A percentile compares a stretch with the other conserved stretches of the same genome.
Conservation (phyloP, 352 stramenopile species). For the Pythium brachiatum region DNA sequence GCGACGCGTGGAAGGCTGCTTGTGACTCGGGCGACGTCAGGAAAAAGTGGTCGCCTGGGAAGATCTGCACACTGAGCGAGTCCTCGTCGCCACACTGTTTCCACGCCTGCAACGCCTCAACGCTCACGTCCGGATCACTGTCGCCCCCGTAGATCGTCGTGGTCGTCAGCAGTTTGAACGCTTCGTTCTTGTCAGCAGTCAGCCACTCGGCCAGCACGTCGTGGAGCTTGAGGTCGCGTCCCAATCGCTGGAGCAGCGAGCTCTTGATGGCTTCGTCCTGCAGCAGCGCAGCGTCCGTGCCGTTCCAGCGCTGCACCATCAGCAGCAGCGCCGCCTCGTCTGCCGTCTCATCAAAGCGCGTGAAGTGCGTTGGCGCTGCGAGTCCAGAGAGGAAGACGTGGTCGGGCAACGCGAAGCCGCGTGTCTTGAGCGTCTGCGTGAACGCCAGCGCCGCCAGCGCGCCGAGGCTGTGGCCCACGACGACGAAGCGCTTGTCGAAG, state of each 20-base stretch:
- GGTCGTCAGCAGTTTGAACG: conserved; percentile 28
- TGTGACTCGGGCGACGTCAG: conserved; percentile 27
- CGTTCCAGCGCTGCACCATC: conserved; percentile 54
- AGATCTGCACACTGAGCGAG: conserved; percentile 39
- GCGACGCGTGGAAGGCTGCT: conserved; percentile 27
- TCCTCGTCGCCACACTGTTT: conserved; percentile 20
- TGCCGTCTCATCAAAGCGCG: conserved; percentile 30
- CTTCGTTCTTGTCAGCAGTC: conserved; percentile 7
- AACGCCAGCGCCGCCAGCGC: conserved; percentile 56
- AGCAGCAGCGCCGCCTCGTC: conserved; percentile 40
- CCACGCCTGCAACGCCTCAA: conserved; percentile 41
- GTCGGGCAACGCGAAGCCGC: conserved; percentile 45
- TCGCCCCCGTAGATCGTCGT: conserved; percentile 58
- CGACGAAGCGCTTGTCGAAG: conserved; percentile 73
- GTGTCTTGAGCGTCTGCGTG: conserved; percentile 39
- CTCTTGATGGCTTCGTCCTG: conserved; percentile 36
- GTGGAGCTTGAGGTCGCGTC: conserved; percentile 50
- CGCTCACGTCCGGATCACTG: conserved; percentile 35
- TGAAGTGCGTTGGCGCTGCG: conserved; percentile 31
- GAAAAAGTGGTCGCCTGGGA: conserved; percentile 65
- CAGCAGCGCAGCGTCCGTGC: conserved; percentile 59
- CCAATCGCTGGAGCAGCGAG: conserved; percentile 35
- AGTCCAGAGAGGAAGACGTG: conserved; percentile 65
- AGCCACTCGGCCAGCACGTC: conserved; percentile 48
- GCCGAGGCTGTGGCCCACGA: conserved; percentile 70